Percentiles rank a stretch among this genome's conserved stretches.
Conservation (phyloP, 441 rosid species). For the Breynia disticha region DNA sequence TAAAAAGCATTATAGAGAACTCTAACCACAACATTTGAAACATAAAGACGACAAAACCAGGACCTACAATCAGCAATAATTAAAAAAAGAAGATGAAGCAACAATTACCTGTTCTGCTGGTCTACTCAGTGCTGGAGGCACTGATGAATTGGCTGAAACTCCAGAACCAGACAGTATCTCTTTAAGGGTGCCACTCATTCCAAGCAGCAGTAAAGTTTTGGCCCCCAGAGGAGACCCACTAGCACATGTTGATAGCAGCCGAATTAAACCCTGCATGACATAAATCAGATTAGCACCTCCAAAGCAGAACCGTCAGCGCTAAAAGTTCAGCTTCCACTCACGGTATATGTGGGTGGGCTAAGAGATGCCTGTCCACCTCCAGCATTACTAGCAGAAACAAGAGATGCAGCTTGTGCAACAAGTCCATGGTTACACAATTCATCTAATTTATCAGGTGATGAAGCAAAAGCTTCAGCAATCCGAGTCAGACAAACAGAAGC, state of each 20-base stretch:
- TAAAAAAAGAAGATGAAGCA: conserved; percentile 5
- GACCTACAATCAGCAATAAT: not conserved
- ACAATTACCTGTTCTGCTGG: conserved; percentile 89
- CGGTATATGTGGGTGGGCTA: conserved; percentile 89
- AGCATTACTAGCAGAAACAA: conserved; percentile 76
- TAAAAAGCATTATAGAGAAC: too few relatives aligned
- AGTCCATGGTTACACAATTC: conserved; percentile 92
- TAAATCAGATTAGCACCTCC: conserved; percentile 20
- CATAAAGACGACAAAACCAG: not conserved
- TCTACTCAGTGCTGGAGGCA: conserved; percentile 82
- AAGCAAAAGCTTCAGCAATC: conserved; percentile 96
- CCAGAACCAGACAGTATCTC: conserved; percentile 91
- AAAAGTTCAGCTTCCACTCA: conserved; percentile 22
- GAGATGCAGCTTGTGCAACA: conserved; percentile 95
- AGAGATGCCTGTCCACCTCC: conserved; percentile 98
- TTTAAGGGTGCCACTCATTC: conserved; percentile 86
- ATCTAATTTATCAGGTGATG: conserved; percentile 79
- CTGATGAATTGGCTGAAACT: conserved; percentile 71
- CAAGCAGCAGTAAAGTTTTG: conserved; percentile 87
- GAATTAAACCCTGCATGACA: conserved; percentile 75
- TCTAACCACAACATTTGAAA: not conserved
- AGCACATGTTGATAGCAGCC: conserved; percentile 89
- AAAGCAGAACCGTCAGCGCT: conserved; percentile 1
- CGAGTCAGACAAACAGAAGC: conserved; percentile 97
- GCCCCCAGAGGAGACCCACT: conserved; percentile 95